Percentiles rank a stretch among this genome's conserved stretches.
Conservation (phyloP, 371 early-diverging fungal species). For the Mortierella polycephala region DNA sequence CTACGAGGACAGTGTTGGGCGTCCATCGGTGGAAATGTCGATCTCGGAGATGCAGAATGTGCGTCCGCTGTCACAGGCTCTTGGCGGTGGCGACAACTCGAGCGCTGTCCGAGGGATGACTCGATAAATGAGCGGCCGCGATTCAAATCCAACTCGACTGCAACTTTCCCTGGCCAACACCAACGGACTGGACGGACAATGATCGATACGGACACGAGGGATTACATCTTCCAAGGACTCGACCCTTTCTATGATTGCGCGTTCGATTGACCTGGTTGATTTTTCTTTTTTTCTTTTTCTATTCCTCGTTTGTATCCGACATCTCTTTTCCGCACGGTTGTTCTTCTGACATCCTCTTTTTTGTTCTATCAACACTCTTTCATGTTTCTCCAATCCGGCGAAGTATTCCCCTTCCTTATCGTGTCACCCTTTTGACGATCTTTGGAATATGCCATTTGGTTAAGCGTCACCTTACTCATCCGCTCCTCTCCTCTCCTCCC, state of each 20-base stretch:
- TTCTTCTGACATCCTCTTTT: conserved; percentile 2
- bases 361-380: background rate
- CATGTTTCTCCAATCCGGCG: conserved; percentile 34
- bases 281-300: conserved; percentile 5
- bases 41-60: conserved; percentile 25
- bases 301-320: background rate
- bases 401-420: conserved; percentile 11
- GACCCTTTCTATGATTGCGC: background rate
- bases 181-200: background rate
- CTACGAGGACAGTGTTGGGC: conserved; percentile 45
- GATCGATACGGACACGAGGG: background rate
- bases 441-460: conserved; percentile 30
- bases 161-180: background rate
- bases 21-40: conserved; percentile 40
- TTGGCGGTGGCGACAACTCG: conserved; percentile 1
- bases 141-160: background rate
- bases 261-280: background rate
- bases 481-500: background rate
- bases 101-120: conserved; percentile 11
- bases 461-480: background rate
- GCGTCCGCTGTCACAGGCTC: conserved; percentile 1
- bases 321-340: background rate
- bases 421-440: background rate
- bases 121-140: conserved; percentile 17
- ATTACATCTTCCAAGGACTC: background rate